phyloP scores from a whole-genome alignment of 805 yeast species.

The Yarrowia keelungensis region DNA sequence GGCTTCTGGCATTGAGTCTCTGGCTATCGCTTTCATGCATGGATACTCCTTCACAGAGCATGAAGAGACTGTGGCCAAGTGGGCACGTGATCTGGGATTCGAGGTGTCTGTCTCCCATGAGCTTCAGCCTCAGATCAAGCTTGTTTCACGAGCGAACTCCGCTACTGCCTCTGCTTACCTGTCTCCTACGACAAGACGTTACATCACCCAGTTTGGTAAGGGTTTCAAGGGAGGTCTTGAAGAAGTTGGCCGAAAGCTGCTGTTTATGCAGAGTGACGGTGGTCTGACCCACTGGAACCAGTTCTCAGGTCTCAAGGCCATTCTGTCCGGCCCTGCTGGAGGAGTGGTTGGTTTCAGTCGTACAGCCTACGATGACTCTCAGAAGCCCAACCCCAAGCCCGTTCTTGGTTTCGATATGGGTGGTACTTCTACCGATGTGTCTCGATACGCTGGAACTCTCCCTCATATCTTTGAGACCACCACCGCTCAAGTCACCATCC shows the following conservation, averaged over 20 bases:
- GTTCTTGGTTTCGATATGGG: conserved; percentile 89
- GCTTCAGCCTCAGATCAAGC: conserved; percentile 80
- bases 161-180: conserved; percentile 82
- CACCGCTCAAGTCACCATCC: conserved; percentile 83
- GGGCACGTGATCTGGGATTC: conserved; percentile 74
- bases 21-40: conserved; percentile 76
- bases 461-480: conserved; percentile 85
- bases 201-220: conserved; percentile 63
- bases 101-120: conserved; percentile 73
- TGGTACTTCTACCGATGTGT: conserved; percentile 87
- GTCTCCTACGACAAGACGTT: conserved; percentile 76
- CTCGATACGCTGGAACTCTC: conserved; percentile 70
- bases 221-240: conserved; percentile 65
- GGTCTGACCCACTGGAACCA: conserved; percentile 84
- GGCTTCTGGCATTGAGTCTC: conserved; percentile 65
- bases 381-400: conserved; percentile 54
- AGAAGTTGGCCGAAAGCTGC: conserved; percentile 49
- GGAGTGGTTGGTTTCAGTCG: conserved; percentile 93
- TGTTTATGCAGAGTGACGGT: conserved; percentile 96
- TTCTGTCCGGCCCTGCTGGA: conserved; percentile 96
- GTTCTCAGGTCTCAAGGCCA: conserved; percentile 87
- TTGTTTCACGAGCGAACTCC: conserved; percentile 76
- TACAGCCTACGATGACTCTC: conserved; percentile 65
- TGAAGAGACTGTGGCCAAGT: conserved; percentile 62
- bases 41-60: conserved; percentile 76